Base-by-base conservation (phyloP, 306 rosid species). In the Citrullus mucosospermus region DNA sequence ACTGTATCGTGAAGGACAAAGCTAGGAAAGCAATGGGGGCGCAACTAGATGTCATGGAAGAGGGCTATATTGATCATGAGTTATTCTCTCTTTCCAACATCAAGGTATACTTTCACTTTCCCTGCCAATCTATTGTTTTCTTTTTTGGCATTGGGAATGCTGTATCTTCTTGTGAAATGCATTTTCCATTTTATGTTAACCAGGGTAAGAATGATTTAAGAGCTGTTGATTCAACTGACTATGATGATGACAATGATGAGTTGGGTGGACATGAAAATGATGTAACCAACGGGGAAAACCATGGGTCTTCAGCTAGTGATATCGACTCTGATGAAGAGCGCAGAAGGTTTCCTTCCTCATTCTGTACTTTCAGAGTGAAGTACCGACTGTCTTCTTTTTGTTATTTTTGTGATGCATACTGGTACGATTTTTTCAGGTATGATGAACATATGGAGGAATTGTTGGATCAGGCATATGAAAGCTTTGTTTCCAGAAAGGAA, bases 141-240 rank as follows among this genome's bases (percentile, higher is more conserved):
- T 30, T 50, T 22, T 57, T 25, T 50, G 13, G 28, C 38, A n/a
- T 32, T 76, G 39, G 48, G 20, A 34, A 36, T 15, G 16, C 20
- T 12, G 41, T 55, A 28, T 65, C 13, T 38, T 48, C 17, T 65
- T 77, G 41, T 77, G 13, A 69, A 54, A 68, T 82, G 79, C 51
- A 74, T 82, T 80, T 57, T 13, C 30, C 2, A 25, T 59, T 56
- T 39, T 56, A 76, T 41, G 48, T 58, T 38, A 63, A 75, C 79
- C 87, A 95, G 99, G 97, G 96, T 79, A 95, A 95, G 89, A 95
- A 92, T 57, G 99, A 90, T 82, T 86, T 95, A 43, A 88, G 58
- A 17, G 89, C 89, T 2, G 86, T 95, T 74, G 97, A 91, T 78
- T 78, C 92, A 75, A 86, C 88, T 14, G 98, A 89, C 77, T 85